phyloP scores from a whole-genome alignment of 2,329 filamentous ascomycete species.

The Apiospora marii region DNA sequence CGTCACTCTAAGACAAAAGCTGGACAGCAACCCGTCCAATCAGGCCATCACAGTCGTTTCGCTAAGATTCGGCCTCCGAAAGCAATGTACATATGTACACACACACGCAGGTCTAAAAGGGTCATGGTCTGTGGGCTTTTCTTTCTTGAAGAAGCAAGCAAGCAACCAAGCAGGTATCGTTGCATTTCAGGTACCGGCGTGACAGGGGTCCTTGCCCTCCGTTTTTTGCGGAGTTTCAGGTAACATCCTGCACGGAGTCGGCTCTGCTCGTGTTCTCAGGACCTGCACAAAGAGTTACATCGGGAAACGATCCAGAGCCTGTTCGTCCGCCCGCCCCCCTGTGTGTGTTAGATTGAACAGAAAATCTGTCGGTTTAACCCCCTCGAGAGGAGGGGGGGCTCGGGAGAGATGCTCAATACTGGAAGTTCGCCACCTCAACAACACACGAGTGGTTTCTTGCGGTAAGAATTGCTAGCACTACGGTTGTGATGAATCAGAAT shows the following conservation, averaged over 20 bases:
- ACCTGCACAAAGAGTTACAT: constrained; percentile 17
- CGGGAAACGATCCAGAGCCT: neutral
- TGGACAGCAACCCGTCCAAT: neutral
- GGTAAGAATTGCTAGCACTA: neutral
- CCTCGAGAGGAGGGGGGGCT: neutral
- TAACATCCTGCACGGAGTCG: constrained; percentile 9
- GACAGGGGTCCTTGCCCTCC: constrained; percentile 8
- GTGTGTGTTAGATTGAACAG: neutral
- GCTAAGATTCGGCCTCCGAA: neutral
- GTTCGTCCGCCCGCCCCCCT: neutral
- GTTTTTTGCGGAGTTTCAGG: constrained; percentile 20
- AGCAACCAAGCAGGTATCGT: neutral
- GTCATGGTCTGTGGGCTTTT: constrained; percentile 1
- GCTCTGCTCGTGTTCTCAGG: constrained; percentile 13
- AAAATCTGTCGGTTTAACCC: neutral
- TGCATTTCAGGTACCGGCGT: constrained; percentile 7
- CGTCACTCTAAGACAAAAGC: constrained; percentile 12
- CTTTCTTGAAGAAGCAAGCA: neutral
- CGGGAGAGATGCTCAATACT: too few relatives aligned
- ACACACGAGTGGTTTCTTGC: neutral
- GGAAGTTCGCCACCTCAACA: neutral
- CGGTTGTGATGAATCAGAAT: neutral
- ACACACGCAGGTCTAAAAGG: neutral
- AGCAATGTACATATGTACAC: neutral
- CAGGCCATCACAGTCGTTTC: neutral